Conservation (phyloP, 768 basidiomycete genomes). For the Cytidiella melzeri region DNA sequence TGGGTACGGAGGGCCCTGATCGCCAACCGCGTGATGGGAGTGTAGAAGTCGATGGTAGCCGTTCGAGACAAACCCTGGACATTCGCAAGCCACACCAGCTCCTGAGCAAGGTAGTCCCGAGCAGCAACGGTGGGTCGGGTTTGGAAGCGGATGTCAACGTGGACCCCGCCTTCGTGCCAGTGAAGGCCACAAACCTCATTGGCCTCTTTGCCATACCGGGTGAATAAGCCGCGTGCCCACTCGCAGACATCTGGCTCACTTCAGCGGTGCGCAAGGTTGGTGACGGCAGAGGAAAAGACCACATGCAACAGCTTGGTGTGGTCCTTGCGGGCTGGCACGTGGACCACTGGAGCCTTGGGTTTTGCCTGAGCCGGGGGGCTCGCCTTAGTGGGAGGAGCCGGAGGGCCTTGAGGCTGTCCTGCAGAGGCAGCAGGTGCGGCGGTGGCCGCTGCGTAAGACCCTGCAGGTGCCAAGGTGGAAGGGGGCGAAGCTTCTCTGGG, state of each 20-base stretch:
- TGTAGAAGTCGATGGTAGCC: too few relatives aligned
- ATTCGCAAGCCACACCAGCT: not conserved
- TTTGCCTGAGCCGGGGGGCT: not conserved
- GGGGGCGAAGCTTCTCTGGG: too few relatives aligned
- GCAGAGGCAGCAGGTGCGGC: not conserved
- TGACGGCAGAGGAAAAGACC: not conserved
- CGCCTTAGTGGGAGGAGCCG: not conserved
- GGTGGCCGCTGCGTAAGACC: not conserved
- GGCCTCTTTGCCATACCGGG: not conserved
- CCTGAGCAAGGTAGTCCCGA: not conserved
- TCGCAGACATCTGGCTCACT: not conserved
- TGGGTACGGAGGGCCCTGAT: constrained; percentile 2
- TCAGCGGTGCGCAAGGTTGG: not conserved
- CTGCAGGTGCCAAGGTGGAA: too few relatives aligned
- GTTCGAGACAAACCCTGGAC: not conserved
- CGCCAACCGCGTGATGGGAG: too few relatives aligned
- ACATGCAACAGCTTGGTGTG: not conserved
- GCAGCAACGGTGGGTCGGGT: not conserved
- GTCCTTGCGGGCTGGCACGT: too few relatives aligned
- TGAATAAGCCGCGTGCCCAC: not conserved
- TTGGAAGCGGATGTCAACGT: too few relatives aligned
- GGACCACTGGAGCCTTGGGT: constrained; percentile 2
- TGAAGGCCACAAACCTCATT: too few relatives aligned
- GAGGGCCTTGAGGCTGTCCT: not conserved
- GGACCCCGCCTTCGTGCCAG: constrained; percentile 5